Evolutionary conservation across 352 stramenopile species (phyloP).

Genomic region (Paralagenidium karlingii): DNA sequence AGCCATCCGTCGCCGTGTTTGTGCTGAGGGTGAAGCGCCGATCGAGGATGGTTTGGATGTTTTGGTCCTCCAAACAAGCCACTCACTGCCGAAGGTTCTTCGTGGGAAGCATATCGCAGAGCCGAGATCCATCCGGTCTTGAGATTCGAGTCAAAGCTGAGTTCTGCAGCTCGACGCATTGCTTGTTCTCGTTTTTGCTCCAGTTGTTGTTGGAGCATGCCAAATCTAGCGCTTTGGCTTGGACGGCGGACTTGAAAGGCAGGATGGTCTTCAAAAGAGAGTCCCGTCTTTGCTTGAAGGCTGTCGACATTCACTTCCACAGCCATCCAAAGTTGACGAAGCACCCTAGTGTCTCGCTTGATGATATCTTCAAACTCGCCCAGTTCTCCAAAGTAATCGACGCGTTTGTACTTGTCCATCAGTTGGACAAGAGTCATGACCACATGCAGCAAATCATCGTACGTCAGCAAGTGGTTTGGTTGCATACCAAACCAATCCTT

Average conservation of each 20-base stretch:
- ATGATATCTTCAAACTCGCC: conserved; percentile 26
- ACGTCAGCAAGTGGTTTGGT: conserved; percentile 42
- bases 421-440: conserved; percentile 19
- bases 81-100: conserved; percentile 29
- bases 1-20: conserved; percentile 11
- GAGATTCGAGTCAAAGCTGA: conserved; percentile 61
- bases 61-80: conserved; percentile 9
- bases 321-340: conserved; percentile 52
- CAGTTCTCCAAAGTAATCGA: conserved; percentile 21
- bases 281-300: too few relatives aligned
- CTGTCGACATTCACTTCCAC: conserved; percentile 47
- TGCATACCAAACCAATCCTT: too few relatives aligned
- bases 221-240: too few relatives aligned
- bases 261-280: too few relatives aligned
- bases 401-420: conserved; percentile 8
- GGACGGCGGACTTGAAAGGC: too few relatives aligned
- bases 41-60: background rate
- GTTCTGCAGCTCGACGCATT: too few relatives aligned
- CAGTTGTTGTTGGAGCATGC: too few relatives aligned
- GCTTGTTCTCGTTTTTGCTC: conserved; percentile 12
- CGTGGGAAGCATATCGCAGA: too few relatives aligned
- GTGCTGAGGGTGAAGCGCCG: conserved; percentile 6
- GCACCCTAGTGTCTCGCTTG: conserved; percentile 29
- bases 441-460: conserved; percentile 52
- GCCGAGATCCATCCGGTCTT: conserved; percentile 65